phyloP scores from a whole-genome alignment of 2,329 filamentous ascomycete species.

The Fusarium clavum region DNA sequence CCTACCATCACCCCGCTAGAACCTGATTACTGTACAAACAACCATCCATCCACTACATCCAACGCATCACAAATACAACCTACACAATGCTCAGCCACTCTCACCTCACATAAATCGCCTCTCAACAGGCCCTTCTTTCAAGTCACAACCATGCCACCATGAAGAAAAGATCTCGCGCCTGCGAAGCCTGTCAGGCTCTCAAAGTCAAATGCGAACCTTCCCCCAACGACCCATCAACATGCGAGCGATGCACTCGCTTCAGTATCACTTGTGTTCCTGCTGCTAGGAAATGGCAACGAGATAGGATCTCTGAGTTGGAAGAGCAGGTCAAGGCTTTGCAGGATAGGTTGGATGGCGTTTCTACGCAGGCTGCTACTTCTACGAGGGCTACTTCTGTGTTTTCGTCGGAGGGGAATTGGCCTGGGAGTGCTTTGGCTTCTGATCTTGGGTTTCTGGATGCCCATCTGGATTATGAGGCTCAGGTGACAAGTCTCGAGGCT shows the following conservation, averaged over 20 bases:
- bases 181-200: constrained; percentile 33
- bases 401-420: constrained; percentile 7
- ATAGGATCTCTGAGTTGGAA: constrained; percentile 25
- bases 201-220: constrained; percentile 34
- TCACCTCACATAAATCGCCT: not conserved
- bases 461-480: constrained; percentile 14
- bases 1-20: constrained; percentile 1
- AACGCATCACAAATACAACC: not conserved
- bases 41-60: not conserved
- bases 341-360: constrained; percentile 10
- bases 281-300: constrained; percentile 28
- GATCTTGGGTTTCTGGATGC: constrained; percentile 19
- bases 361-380: constrained; percentile 2
- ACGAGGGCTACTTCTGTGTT: constrained; percentile 25
- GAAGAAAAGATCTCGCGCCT: constrained; percentile 33
- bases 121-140: not conserved
- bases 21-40: not conserved
- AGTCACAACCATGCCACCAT: constrained; percentile 1
- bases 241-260: constrained; percentile 25
- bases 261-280: constrained; percentile 22
- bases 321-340: constrained; percentile 25
- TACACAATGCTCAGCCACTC: constrained; percentile 19
- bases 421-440: not conserved
- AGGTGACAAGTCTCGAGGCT: not conserved
- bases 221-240: not conserved